Base-by-base conservation (phyloP, 2,329 filamentous ascomycete genomes). In the Talaromyces sp. region DNA sequence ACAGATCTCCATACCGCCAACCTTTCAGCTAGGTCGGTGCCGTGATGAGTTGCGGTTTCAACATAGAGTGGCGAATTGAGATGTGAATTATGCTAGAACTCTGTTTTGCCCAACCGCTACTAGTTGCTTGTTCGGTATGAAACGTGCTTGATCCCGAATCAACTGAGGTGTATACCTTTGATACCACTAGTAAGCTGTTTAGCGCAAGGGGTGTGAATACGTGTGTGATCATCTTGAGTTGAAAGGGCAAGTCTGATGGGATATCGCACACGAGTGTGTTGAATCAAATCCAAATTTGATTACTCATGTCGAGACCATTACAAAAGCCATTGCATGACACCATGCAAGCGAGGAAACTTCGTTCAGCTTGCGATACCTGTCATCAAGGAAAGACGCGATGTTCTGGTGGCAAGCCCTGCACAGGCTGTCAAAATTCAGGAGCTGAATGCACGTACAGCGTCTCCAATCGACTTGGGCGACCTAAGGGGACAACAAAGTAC, bases 381-480 rank as follows among this genome's bases (percentile, higher is more conserved):
- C 49, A 52, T 52, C 49, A 52, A 10, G 49, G 25, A 52, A 52
- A 52, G 25, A 52, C 27, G 2, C 49, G 49, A 15, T 52, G 49
- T 7, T 52, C 49, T 33, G 49, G 49, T 19, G 49, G 49, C 25
- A 52, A 31, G 6, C 49, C 49, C 25, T 52, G 49, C 17, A 52
- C 49, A 33, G 49, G 49, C 2, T 52, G 49, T 52, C 49, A 33
- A 33, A 52, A 52, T n/a, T 52, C 49, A 52, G 49, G 49, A 33
- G 25, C 49, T 5, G 49, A 52, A 52, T 52, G 49, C 49, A 33
- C 17, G 7, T 52, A 52, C 27, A 52, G 49, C 33, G 49, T 52
- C 27, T 52, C 49, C 49, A 52, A 52, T 52, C 49, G 49, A n/a
- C 49, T 52, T 9, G 49, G 49, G 17, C 49, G 49, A 52, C 49